Conservation (phyloP, 345 rosid species). For the Syzygium jambos region DNA sequence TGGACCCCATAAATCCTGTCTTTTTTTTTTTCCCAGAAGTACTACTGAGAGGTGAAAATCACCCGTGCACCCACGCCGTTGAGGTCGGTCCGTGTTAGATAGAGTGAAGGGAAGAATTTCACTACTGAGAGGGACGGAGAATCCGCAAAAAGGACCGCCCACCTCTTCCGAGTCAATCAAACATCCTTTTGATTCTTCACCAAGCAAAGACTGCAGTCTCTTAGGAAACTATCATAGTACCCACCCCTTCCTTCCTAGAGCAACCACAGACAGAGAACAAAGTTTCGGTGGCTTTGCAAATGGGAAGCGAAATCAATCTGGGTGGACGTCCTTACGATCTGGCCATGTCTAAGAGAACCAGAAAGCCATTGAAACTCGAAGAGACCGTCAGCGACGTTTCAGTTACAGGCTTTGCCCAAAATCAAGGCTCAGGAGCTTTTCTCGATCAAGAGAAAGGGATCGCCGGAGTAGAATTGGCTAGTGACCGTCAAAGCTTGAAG, state of each 20-base stretch:
- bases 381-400: background rate
- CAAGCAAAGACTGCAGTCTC: slow-evolving; percentile 4
- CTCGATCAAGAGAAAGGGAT: background rate
- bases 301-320: slow-evolving; percentile 31
- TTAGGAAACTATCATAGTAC: background rate
- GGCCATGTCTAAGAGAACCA: slow-evolving; percentile 65
- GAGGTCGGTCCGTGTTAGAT: background rate
- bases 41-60: background rate
- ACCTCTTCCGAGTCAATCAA: slow-evolving; percentile 10
- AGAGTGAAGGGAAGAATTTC: background rate
- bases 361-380: slow-evolving; percentile 32
- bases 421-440: background rate
- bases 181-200: slow-evolving; percentile 6
- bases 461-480: slow-evolving; percentile 1
- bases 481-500: slow-evolving; percentile 47
- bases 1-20: background rate
- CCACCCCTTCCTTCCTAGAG: background rate
- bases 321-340: slow-evolving; percentile 42
- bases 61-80: background rate
- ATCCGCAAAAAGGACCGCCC: slow-evolving; percentile 16
- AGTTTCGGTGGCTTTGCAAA: slow-evolving; percentile 2
- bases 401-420: background rate
- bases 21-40: background rate
- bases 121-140: slow-evolving; percentile 1
- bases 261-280: background rate